Percentiles rank a stretch among this genome's conserved stretches.
Evolutionary conservation across 2,329 filamentous ascomycete genomes (phyloP).

Genomic region (Colletotrichum cuscutae): DNA sequence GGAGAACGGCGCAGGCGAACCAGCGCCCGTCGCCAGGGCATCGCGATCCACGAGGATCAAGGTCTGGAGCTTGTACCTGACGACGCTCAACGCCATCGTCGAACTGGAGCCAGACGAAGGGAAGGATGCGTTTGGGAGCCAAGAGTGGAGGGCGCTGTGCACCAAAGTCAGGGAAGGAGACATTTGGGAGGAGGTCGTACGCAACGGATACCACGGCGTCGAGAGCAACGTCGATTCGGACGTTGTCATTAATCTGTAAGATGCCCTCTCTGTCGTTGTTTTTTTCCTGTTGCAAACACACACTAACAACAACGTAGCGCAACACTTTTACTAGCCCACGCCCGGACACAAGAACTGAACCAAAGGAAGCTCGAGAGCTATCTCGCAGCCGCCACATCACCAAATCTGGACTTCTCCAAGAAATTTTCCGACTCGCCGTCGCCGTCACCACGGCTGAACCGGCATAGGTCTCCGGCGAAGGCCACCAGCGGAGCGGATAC

Average conservation of each 20-base stretch:
- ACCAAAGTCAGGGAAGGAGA: slow-evolving; percentile 87
- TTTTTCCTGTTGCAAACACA: not conserved
- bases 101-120: slow-evolving; percentile 92
- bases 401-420: slow-evolving; percentile 77
- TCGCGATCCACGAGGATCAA: slow-evolving; percentile 89
- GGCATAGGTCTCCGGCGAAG: slow-evolving; percentile 58
- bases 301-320: slow-evolving; percentile 64
- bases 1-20: slow-evolving; percentile 58
- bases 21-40: slow-evolving; percentile 81
- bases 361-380: slow-evolving; percentile 91
- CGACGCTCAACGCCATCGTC: slow-evolving; percentile 88
- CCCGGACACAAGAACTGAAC: slow-evolving; percentile 82
- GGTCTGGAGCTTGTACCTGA: slow-evolving; percentile 97
- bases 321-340: slow-evolving; percentile 90
- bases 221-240: slow-evolving; percentile 95
- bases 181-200: slow-evolving; percentile 94
- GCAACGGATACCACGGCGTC: slow-evolving; percentile 85
- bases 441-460: slow-evolving; percentile 47
- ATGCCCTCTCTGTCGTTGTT: slow-evolving; percentile 19
- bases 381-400: slow-evolving; percentile 79
- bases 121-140: slow-evolving; percentile 85
- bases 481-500: slow-evolving; percentile 77
- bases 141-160: slow-evolving; percentile 85
- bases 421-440: slow-evolving; percentile 64
- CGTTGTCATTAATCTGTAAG: slow-evolving; percentile 88